Conservation (phyloP, 139 green algal species). For the Coelastrella sp. region DNA sequence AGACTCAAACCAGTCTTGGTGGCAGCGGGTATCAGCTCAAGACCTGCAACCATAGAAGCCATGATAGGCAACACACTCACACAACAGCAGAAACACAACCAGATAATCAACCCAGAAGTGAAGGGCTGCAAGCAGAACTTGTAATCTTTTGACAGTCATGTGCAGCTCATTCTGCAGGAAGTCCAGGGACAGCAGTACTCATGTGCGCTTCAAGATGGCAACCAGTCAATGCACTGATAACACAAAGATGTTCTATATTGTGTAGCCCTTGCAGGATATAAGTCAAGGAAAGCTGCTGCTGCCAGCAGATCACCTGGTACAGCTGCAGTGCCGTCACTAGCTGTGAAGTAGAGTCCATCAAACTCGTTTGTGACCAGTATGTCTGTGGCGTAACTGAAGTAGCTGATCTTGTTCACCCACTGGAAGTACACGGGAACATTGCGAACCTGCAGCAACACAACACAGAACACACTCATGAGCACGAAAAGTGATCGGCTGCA, state of each 20-base stretch:
- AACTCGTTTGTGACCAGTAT: conserved; percentile 59
- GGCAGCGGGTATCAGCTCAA: not conserved
- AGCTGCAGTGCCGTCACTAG: not conserved
- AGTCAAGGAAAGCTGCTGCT: not conserved
- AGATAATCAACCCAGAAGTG: no score
- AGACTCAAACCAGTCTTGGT: conserved; percentile 66
- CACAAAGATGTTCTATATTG: no score
- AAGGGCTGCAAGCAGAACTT: no score
- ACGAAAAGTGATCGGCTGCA: no score
- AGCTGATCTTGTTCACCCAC: conserved; percentile 56
- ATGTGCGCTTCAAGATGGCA: no score
- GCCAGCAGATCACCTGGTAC: not conserved
- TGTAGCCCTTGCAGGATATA: no score
- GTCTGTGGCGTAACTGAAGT: conserved; percentile 54
- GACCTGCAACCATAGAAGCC: conserved; percentile 7
- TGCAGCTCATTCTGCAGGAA: no score
- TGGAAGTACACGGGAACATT: conserved; percentile 58
- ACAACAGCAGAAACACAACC: no score
- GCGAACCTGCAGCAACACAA: conserved; percentile 16
- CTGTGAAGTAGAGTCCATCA: conserved; percentile 45
- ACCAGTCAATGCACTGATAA: no score
- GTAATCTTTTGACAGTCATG: no score
- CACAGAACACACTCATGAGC: not conserved
- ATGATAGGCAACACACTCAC: no score
- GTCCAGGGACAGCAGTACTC: no score